These are phyloP conservation scores for Laguncularia racemosa DNA, from an alignment of 345 rosid species.

Conservation along the genomic window DNA sequence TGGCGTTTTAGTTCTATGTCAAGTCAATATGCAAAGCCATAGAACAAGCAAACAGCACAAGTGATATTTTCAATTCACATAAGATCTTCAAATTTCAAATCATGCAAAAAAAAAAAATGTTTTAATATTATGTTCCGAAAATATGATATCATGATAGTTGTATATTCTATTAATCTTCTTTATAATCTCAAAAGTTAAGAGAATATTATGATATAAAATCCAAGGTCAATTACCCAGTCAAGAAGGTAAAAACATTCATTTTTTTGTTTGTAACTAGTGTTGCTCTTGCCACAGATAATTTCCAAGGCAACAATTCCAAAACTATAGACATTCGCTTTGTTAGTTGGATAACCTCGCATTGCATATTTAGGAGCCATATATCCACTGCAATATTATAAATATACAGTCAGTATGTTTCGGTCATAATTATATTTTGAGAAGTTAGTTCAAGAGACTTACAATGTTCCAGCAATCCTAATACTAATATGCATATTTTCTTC, in stretches of 20 bases:
- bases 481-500: slow-evolving; percentile 60
- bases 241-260: slow-evolving; percentile 11
- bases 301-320: slow-evolving; percentile 24
- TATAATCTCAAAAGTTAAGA: too few relatives aligned
- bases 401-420: not conserved
- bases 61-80: too few relatives aligned
- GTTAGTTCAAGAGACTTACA: slow-evolving; percentile 20
- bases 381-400: slow-evolving; percentile 16
- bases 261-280: slow-evolving; percentile 6
- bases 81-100: too few relatives aligned
- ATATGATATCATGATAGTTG: too few relatives aligned
- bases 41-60: too few relatives aligned
- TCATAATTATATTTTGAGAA: not conserved
- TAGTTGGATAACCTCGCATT: slow-evolving; percentile 21
- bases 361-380: slow-evolving; percentile 34
- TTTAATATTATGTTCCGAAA: too few relatives aligned
- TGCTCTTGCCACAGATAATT: slow-evolving; percentile 22
- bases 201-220: too few relatives aligned
- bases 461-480: slow-evolving; percentile 59
- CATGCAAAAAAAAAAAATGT: too few relatives aligned
- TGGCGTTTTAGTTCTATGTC: too few relatives aligned
- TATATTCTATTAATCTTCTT: too few relatives aligned
- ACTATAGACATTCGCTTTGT: slow-evolving; percentile 28
- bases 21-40: too few relatives aligned
- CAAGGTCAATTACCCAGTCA: slow-evolving; percentile 16